Evolutionary conservation across 2,329 filamentous ascomycete genomes (phyloP), one percentile per base, ranked within the genome.

Genomic region (Endoconidiophora polonica): DNA sequence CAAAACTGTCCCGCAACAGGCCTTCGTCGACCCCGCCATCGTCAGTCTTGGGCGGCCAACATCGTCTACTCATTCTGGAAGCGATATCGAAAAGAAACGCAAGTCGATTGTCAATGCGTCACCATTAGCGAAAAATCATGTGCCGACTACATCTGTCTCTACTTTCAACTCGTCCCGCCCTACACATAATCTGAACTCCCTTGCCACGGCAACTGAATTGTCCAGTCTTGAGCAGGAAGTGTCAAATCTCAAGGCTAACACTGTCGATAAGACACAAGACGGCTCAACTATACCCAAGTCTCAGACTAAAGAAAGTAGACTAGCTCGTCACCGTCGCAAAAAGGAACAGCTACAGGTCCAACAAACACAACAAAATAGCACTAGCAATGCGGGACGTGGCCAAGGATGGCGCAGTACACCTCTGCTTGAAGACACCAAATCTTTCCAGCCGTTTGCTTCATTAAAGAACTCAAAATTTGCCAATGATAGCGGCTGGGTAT

Each of bases 11-110:
- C 38, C 38, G 4, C 26, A 33, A 20, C 18, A 18, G 26, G 58
- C 69, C 0, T 86, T 91, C 58, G 72, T 81, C n/a, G 86, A 93
- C 58, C 86, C 86, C 9, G 86, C 86, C 3, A 93, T 93, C 50
- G 61, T 93, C 43, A 87, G 84, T 60, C 74, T 85, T 46, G 69
- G 55, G 10, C 49, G 48, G n/a, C 43, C 49, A 9, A 46, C 46
- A 1, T 44, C 50, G 22, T 18, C 41, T 38, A 24, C 26, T 20
- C 47, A 41, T 22, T 49, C 46, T 23, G 47, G 51, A n/a, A 44
- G 44, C n/a, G 47, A 48, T 12, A 20, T 48, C n/a, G 39, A 48
- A n/a, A 29, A 48, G 16, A 48, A 48, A 16, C 9, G 14, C 20
- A 48, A 48, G 26, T 41, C 46, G 10, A 40, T 23, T 22, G 23